Conservation (phyloP, 495 filamentous ascomycete genomes). For the Penicillium steckii region DNA sequence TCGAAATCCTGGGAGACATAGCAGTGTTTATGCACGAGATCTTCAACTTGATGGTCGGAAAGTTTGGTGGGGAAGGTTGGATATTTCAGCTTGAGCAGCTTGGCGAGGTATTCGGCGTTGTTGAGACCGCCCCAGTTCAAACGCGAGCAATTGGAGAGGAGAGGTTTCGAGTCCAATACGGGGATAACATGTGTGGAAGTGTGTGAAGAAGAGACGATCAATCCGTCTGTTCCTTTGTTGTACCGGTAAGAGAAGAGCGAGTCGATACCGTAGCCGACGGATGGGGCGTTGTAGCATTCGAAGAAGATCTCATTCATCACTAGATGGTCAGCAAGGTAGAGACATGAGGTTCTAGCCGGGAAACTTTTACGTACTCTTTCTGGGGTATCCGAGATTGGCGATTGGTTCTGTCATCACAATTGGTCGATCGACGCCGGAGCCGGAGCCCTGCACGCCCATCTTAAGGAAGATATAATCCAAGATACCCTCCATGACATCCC, state of each 20-base stretch:
- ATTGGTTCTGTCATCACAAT: slow-evolving; percentile 96
- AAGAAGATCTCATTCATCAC: slow-evolving; percentile 97
- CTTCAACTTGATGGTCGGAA: slow-evolving; percentile 79
- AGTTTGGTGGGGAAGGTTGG: slow-evolving; percentile 83
- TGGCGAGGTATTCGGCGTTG: slow-evolving; percentile 82
- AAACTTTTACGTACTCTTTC: slow-evolving; percentile 62
- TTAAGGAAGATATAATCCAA: slow-evolving; percentile 92
- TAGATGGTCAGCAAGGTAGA: slow-evolving; percentile 33
- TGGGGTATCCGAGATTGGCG: slow-evolving; percentile 81
- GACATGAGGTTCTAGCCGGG: not conserved
- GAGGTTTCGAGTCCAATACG: slow-evolving; percentile 77
- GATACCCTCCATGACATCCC: slow-evolving; percentile 93
- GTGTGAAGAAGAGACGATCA: slow-evolving; percentile 89
- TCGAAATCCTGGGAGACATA: slow-evolving; percentile 85
- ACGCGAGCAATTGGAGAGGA: slow-evolving; percentile 79
- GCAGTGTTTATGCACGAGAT: slow-evolving; percentile 84
- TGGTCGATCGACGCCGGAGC: slow-evolving; percentile 74
- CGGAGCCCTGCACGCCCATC: slow-evolving; percentile 75
- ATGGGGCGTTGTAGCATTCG: slow-evolving; percentile 87
- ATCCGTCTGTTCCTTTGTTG: slow-evolving; percentile 82
- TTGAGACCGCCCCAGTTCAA: slow-evolving; percentile 95
- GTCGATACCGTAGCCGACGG: slow-evolving; percentile 90
- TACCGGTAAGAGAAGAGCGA: slow-evolving; percentile 92
- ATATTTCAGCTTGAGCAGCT: slow-evolving; percentile 91
- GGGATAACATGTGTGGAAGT: slow-evolving; percentile 96